Evolutionary conservation across 257 asterid genomes (phyloP), one percentile per base, ranked within the genome.

Genomic region (Linaria vulgaris): DNA sequence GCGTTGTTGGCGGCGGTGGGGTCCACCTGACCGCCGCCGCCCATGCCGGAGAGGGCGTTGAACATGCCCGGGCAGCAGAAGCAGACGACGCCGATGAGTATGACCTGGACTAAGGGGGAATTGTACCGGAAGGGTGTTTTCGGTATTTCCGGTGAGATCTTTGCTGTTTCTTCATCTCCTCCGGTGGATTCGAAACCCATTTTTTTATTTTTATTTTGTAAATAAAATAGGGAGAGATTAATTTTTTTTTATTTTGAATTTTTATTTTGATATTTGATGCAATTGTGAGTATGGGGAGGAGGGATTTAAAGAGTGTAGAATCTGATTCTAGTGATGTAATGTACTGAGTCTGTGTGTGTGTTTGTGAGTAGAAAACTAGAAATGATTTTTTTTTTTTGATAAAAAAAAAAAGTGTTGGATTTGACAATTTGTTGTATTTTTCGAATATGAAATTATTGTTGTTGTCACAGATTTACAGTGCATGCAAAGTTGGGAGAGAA

Each of bases 21-120:
- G 56, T 94, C 83, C 1, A 89, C 85, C 71, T 94, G 99, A 12
- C 99, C 97, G 48, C 90, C 96, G 64, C 87, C 97, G 16, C 96
- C 99, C 99, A 94, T 87, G 37, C 99, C 97, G 66, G 94, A 85
- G 24, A 94, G 94, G n/a, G 99, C 99, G 62, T 87, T 90, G 66
- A 87, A 94, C 99, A 94, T 94, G 0, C 99, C 97, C 0, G 97
- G 99, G 72, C 99, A 94, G 73, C 95, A 94, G 75, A 94, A 94
- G 23, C 99, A 94, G 6, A 94, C 96, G 0, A 90, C 47, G 15
- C 97, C 99, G 60, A 94, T 94, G 11, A 94, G 44, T 5, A 53
- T 67, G 0, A 94, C 87, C 52, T 90, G 97, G 37, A 82, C 82
- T 13, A 94, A 44, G 0, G 99, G 99, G 2, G 97, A 90, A 73